Conservation (phyloP, 768 basidiomycete species). For the Mrakia hoshinonis region DNA sequence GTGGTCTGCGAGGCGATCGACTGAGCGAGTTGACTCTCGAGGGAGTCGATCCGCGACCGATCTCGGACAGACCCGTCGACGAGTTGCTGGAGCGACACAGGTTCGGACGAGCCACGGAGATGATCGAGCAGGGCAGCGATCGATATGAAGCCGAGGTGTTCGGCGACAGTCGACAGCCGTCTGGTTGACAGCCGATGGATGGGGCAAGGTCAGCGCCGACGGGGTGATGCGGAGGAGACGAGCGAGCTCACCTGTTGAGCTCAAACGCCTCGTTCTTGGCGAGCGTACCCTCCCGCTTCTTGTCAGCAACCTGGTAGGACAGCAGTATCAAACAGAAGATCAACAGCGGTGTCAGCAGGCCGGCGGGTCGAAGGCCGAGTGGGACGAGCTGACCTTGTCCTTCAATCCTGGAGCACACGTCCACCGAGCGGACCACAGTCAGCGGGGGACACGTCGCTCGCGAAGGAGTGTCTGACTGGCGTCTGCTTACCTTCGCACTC, state of each 20-base stretch:
- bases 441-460: too few species aligned
- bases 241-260: not conserved
- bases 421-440: not conserved
- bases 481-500: not conserved
- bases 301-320: not conserved
- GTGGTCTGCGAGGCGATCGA: not conserved
- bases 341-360: not conserved
- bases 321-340: not conserved
- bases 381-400: conserved; percentile 8
- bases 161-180: not conserved
- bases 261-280: conserved; percentile 10
- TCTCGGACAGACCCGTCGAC: not conserved
- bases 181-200: not conserved
- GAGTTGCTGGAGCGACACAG: not conserved
- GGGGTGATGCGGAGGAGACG: not conserved
- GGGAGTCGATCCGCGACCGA: not conserved
- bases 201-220: not conserved
- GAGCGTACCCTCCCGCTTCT: not conserved
- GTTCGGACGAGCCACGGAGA: not conserved
- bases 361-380: not conserved
- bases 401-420: not conserved
- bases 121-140: not conserved
- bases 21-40: not conserved
- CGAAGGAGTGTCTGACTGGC: too few species aligned
- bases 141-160: not conserved